phyloP scores from a whole-genome alignment of 2,329 filamentous ascomycete species.

The Calonectria naviculata region DNA sequence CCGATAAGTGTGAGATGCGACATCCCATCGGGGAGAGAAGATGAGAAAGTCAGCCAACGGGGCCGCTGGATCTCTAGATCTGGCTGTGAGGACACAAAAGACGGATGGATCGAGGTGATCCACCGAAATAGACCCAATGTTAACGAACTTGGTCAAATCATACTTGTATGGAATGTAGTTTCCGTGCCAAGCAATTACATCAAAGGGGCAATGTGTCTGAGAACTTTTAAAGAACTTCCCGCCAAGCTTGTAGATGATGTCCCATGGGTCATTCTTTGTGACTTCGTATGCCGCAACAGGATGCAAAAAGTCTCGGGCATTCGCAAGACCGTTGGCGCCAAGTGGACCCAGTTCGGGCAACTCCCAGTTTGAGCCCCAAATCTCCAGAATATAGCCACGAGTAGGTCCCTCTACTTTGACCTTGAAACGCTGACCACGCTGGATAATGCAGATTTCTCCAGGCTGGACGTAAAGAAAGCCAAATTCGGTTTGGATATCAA shows the following conservation, averaged over 20 bases:
- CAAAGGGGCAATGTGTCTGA: constrained; percentile 75
- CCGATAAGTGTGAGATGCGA: constrained; percentile 70
- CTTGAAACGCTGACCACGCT: constrained; percentile 66
- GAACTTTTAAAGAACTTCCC: constrained; percentile 69
- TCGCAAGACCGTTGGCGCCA: constrained; percentile 74
- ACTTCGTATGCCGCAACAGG: constrained; percentile 70
- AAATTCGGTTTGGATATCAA: constrained; percentile 77
- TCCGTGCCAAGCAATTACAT: constrained; percentile 80
- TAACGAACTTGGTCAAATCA: constrained; percentile 67
- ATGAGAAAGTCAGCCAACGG: constrained; percentile 73
- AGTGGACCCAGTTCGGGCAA: constrained; percentile 76
- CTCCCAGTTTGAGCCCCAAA: constrained; percentile 73
- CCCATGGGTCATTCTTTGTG: constrained; percentile 63
- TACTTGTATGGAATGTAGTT: constrained; percentile 72
- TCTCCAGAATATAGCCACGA: constrained; percentile 74
- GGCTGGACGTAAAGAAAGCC: constrained; percentile 73
- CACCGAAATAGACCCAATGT: constrained; percentile 53
- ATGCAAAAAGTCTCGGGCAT: constrained; percentile 72
- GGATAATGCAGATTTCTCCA: constrained; percentile 75
- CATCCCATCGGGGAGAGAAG: constrained; percentile 75
- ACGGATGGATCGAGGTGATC: constrained; percentile 77
- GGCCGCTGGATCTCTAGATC: constrained; percentile 62
- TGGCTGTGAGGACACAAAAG: constrained; percentile 73
- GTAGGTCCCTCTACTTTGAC: constrained; percentile 62
- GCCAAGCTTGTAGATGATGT: constrained; percentile 70